Conservation (phyloP, 2,329 filamentous ascomycete species). For the Cytospora paraplurivora region DNA sequence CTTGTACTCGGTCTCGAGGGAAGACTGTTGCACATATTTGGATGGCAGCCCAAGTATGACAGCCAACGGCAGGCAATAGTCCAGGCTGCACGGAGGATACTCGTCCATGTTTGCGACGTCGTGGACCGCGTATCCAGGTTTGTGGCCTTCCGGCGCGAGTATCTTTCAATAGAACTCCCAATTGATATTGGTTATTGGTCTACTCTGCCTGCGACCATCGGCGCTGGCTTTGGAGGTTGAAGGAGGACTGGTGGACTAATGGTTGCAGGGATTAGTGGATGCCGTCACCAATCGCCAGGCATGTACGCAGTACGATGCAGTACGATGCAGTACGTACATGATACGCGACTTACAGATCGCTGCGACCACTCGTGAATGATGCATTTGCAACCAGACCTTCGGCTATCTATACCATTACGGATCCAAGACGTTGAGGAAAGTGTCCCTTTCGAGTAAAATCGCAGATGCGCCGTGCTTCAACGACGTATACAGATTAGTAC, state of each 20-base stretch:
- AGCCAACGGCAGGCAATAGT: slow-evolving; percentile 84
- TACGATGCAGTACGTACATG: neutral
- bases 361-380: neutral
- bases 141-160: neutral
- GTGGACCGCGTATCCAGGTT: slow-evolving; percentile 4
- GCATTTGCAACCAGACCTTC: slow-evolving; percentile 1
- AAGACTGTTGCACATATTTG: slow-evolving; percentile 44
- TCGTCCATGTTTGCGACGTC: slow-evolving; percentile 65
- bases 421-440: neutral
- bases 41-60: slow-evolving; percentile 73
- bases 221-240: neutral
- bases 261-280: slow-evolving; percentile 16
- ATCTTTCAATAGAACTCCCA: neutral
- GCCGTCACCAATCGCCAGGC: slow-evolving; percentile 13
- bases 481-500: neutral
- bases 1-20: slow-evolving; percentile 54
- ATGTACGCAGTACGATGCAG: neutral
- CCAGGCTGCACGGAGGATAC: slow-evolving; percentile 77
- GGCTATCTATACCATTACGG: neutral
- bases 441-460: neutral
- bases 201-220: neutral
- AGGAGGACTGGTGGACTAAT: slow-evolving; percentile 7
- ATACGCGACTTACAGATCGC: slow-evolving; percentile 7
- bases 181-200: neutral
- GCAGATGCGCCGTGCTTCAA: neutral